Conservation (phyloP, 805 yeast species). For the Candida multigemmis region DNA sequence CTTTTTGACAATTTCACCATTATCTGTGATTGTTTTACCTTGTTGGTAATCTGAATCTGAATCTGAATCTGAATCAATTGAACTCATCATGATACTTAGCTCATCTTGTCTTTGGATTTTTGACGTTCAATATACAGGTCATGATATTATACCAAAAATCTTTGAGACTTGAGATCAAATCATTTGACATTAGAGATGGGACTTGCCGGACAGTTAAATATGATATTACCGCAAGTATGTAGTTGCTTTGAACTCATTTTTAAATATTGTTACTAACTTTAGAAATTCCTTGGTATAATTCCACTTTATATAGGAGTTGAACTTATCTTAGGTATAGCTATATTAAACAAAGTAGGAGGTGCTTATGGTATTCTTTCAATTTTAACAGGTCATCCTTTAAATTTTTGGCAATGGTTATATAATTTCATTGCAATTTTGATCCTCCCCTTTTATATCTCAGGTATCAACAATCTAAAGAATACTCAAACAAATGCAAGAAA, state of each 20-base stretch:
- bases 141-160: no score
- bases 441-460: slow-evolving; percentile 58
- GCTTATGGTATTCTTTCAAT: slow-evolving; percentile 78
- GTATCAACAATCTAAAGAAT: slow-evolving; percentile 33
- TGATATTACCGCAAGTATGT: slow-evolving; percentile 15
- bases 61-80: slow-evolving; percentile 6
- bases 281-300: slow-evolving; percentile 58
- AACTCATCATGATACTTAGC: not conserved
- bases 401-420: slow-evolving; percentile 72
- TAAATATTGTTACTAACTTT: not conserved
- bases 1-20: slow-evolving; percentile 45
- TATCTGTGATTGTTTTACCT: slow-evolving; percentile 21
- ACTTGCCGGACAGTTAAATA: no score
- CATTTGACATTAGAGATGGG: no score
- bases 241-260: not conserved
- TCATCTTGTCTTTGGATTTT: no score
- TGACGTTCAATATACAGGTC: no score
- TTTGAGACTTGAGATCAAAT: no score
- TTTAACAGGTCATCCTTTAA: slow-evolving; percentile 83
- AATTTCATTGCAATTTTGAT: slow-evolving; percentile 57
- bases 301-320: slow-evolving; percentile 90
- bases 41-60: slow-evolving; percentile 4
- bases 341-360: slow-evolving; percentile 85
- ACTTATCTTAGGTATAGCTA: slow-evolving; percentile 60
- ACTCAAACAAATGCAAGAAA: slow-evolving; percentile 47